Conservation (phyloP, 2,329 filamentous ascomycete genomes). For the Aspergillus persii region DNA sequence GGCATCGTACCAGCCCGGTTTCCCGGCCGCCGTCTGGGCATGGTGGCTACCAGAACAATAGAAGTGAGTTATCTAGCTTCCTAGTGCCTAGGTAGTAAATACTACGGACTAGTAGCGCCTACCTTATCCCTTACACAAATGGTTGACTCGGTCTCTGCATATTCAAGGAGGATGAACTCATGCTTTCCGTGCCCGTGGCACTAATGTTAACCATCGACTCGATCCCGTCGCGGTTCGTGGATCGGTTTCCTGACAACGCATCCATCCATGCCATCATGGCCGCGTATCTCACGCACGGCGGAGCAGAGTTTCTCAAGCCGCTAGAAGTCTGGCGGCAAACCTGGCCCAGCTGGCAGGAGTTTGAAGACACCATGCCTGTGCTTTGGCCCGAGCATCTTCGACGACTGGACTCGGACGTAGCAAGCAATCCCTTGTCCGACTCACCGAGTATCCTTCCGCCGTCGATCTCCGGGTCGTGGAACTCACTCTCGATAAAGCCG, state of each 20-base stretch:
- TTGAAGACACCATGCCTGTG: slow-evolving; percentile 58
- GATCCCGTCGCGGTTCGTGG: slow-evolving; percentile 54
- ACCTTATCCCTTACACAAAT: neutral
- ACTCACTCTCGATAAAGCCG: slow-evolving; percentile 19
- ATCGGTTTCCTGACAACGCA: slow-evolving; percentile 52
- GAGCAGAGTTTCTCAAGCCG: slow-evolving; percentile 43
- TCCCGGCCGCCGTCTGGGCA: slow-evolving; percentile 71
- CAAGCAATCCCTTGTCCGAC: slow-evolving; percentile 17
- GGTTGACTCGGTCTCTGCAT: neutral
- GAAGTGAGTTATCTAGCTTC: slow-evolving; percentile 46
- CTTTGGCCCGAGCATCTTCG: slow-evolving; percentile 50
- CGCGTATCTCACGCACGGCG: slow-evolving; percentile 57
- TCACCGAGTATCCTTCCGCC: slow-evolving; percentile 27
- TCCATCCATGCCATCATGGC: slow-evolving; percentile 71
- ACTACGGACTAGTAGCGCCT: neutral
- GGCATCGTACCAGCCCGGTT: slow-evolving; percentile 65
- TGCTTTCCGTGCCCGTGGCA: slow-evolving; percentile 63
- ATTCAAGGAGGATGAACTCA: slow-evolving; percentile 52
- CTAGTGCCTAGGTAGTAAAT: neutral
- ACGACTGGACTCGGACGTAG: slow-evolving; percentile 31
- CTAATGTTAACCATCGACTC: slow-evolving; percentile 63
- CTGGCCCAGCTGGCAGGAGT: slow-evolving; percentile 62
- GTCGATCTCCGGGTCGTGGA: slow-evolving; percentile 38
- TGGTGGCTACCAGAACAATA: slow-evolving; percentile 66
- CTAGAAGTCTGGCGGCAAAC: slow-evolving; percentile 62